Conservation (phyloP, 2,329 filamentous ascomycete species). For the Hypoxylon sp. region DNA sequence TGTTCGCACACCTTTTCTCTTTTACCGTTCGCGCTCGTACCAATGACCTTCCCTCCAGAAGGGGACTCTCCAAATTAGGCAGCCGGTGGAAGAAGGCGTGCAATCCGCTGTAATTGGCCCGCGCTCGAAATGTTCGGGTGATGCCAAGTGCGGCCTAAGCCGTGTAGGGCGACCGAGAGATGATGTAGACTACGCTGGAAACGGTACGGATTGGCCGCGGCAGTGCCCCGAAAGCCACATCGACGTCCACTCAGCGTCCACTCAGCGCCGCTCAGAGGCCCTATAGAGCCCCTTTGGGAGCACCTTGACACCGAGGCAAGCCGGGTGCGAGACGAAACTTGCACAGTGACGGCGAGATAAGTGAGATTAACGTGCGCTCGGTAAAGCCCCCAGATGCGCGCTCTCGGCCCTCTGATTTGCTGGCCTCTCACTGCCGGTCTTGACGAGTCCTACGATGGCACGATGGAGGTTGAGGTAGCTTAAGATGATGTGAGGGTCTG, state of each 20-base stretch:
- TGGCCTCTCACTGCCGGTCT: slow-evolving; percentile 23
- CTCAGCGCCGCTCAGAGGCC: slow-evolving; percentile 3
- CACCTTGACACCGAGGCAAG: slow-evolving; percentile 32
- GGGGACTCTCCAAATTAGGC: slow-evolving; percentile 30
- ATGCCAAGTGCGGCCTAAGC: slow-evolving; percentile 34
- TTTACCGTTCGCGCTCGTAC: background rate
- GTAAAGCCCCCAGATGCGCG: slow-evolving; percentile 26
- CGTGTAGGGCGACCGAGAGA: slow-evolving; percentile 34
- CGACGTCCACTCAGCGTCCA: slow-evolving; percentile 15
- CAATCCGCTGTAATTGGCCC: slow-evolving; percentile 36
- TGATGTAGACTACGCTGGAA: slow-evolving; percentile 33
- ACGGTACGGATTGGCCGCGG: slow-evolving; percentile 35
- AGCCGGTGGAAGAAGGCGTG: slow-evolving; percentile 33
- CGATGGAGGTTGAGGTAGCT: slow-evolving; percentile 18
- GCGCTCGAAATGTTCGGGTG: slow-evolving; percentile 31
- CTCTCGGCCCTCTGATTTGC: slow-evolving; percentile 24
- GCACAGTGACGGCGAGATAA: slow-evolving; percentile 3
- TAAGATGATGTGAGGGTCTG: slow-evolving; percentile 4
- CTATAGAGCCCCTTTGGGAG: slow-evolving; percentile 10
- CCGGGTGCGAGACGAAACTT: slow-evolving; percentile 17
- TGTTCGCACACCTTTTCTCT: slow-evolving; percentile 16
- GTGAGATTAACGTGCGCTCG: slow-evolving; percentile 21
- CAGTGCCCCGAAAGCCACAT: slow-evolving; percentile 22
- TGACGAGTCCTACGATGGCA: slow-evolving; percentile 18
- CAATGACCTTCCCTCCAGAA: slow-evolving; percentile 2